Base-by-base conservation (phyloP, 169 alveolate genomes). In the Cryptosporidium muris region DNA sequence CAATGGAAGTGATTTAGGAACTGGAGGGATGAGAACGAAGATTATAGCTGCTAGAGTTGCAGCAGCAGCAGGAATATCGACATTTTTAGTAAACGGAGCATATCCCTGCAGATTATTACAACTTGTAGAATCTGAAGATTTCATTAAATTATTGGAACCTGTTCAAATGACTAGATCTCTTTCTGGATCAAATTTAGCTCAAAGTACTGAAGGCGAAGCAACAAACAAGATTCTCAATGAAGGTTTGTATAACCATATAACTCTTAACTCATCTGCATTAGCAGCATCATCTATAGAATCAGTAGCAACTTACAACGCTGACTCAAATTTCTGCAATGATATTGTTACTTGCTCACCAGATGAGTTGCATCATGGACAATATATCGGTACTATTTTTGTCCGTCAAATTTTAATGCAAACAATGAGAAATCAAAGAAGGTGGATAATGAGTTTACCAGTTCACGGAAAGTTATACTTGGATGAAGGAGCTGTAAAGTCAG, bases 21-120 rank as follows among this genome's bases (percentile, higher is more conserved):
- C 92, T 6, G 92, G 92, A 16, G 92, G 92, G 1, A 82, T 89
- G 91, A 52, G 81, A 52, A 89, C 91, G n/a, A 89, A 89, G 53
- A 65, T 89, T n/a, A 45, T 63, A 47, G 92, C 92, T 25, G 88
- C 89, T 34, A 65, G 81, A 43, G 64, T 85, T 12, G 92, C 92
- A 36, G 90, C 89, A 16, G 82, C 90, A 25, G 81, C 88, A 6
- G 92, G 92, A 38, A 82, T 81, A 25, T 62, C 82, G 60, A 80
- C 89, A 36, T 66, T 85, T 42, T 65, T 85, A 42, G 88, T 80
- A 8, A 80, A 85, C 64, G 91, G 91, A 2, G 63, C 88, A 14
- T 60, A 80, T 63, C 91, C 91, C 16, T 64, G 64, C 7, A 68
- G 85, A 64, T 58, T 64, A 51, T 64, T 80, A 25, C 89, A 51